Evolutionary conservation across 257 asterid genomes (phyloP).

Genomic region (Salvia splendens): DNA sequence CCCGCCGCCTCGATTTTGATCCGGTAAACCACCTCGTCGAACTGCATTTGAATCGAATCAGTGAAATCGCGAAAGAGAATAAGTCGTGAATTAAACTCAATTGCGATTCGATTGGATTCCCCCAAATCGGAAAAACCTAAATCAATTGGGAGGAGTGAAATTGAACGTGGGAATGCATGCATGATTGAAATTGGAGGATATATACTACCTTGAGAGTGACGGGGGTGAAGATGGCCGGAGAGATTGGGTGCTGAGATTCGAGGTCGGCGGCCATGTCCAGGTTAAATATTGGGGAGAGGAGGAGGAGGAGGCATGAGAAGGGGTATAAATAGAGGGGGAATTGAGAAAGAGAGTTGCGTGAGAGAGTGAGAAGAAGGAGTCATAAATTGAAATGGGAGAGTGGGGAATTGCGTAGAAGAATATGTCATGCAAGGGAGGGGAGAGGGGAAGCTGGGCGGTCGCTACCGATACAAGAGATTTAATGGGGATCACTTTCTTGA

Average conservation of each 20-base stretch:
- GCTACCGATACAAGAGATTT: not conserved
- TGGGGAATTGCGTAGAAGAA: conserved; percentile 22
- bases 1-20: conserved; percentile 34
- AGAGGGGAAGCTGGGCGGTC: conserved; percentile 31
- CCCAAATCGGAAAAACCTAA: not conserved
- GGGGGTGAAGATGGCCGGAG: conserved; percentile 35
- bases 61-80: not conserved
- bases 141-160: no score
- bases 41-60: conserved; percentile 43
- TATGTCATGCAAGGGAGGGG: conserved; percentile 32
- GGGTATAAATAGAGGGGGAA: conserved; percentile 20
- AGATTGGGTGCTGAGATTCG: conserved; percentile 27
- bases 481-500: not conserved
- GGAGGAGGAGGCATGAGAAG: not conserved
- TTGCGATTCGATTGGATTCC: not conserved
- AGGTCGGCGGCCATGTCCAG: conserved; percentile 33
- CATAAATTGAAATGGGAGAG: not conserved
- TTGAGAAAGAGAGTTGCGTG: not conserved
- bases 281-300: no score
- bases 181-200: not conserved
- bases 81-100: not conserved
- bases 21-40: conserved; percentile 63
- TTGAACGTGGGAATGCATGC: conserved; percentile 12
- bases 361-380: not conserved
- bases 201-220: conserved; percentile 44